phyloP scores from a whole-genome alignment of 805 yeast genomes.

The Zygosaccharomyces gambellarensis region DNA sequence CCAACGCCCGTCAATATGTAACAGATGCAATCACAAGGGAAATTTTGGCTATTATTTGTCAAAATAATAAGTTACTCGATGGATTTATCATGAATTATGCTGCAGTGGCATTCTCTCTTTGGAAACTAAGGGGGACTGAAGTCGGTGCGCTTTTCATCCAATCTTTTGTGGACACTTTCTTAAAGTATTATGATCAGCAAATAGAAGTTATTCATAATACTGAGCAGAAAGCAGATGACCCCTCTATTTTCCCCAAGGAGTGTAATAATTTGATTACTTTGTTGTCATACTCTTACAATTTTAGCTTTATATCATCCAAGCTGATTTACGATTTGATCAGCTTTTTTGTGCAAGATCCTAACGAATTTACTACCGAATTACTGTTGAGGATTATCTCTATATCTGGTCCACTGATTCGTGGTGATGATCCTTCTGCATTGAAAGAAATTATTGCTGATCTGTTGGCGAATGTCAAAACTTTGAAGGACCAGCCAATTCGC shows the following conservation, averaged over 20 bases:
- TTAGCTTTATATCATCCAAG: slow-evolving; percentile 69
- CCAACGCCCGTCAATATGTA: slow-evolving; percentile 74
- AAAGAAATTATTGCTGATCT: slow-evolving; percentile 60
- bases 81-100: slow-evolving; percentile 77
- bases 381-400: slow-evolving; percentile 65
- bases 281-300: slow-evolving; percentile 68
- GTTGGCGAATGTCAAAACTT: slow-evolving; percentile 21
- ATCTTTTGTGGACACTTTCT: slow-evolving; percentile 66
- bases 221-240: slow-evolving; percentile 8
- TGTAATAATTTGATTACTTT: slow-evolving; percentile 67
- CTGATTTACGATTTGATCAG: slow-evolving; percentile 73
- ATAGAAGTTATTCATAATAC: slow-evolving; percentile 1
- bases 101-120: slow-evolving; percentile 67
- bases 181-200: slow-evolving; percentile 35
- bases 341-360: slow-evolving; percentile 47
- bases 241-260: slow-evolving; percentile 36
- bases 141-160: slow-evolving; percentile 87
- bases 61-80: slow-evolving; percentile 66
- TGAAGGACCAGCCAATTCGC: slow-evolving; percentile 60
- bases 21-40: slow-evolving; percentile 62
- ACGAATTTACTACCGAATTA: slow-evolving; percentile 72
- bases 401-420: slow-evolving; percentile 78
- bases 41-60: slow-evolving; percentile 58
- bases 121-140: slow-evolving; percentile 75
- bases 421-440: slow-evolving; percentile 84